Conservation (phyloP, 768 basidiomycete species). For the Macrocybe gigantea region DNA sequence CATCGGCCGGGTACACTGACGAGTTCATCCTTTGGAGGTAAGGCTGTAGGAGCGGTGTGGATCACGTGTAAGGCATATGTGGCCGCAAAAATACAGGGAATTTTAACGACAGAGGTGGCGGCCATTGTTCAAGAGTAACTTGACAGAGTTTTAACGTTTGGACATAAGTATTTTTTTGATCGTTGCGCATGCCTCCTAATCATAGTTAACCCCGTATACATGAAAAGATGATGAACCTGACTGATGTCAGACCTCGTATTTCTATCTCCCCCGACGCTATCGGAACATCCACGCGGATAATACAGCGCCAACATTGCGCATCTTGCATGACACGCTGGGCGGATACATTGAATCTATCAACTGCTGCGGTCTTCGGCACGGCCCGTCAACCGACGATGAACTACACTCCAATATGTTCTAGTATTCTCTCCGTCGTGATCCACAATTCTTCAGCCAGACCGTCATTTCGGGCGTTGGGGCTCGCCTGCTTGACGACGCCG, state of each 20-base stretch:
- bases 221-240: too few relatives aligned
- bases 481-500: constrained; percentile 19
- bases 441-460: constrained; percentile 32
- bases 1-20: too few relatives aligned
- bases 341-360: too few relatives aligned
- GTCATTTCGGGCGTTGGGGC: constrained; percentile 21
- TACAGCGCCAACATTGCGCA: too few relatives aligned
- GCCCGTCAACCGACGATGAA: too few relatives aligned
- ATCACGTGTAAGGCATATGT: constrained; percentile 38
- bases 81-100: constrained; percentile 37
- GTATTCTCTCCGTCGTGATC: constrained; percentile 24
- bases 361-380: too few relatives aligned
- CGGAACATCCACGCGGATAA: too few relatives aligned
- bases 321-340: too few relatives aligned
- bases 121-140: constrained; percentile 48
- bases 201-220: too few relatives aligned
- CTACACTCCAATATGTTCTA: constrained; percentile 17
- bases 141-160: constrained; percentile 2
- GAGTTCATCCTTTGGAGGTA: constrained; percentile 23
- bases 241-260: too few relatives aligned
- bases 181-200: too few relatives aligned
- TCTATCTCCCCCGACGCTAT: too few relatives aligned
- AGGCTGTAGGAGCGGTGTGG: constrained; percentile 41
- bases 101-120: constrained; percentile 24
- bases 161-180: neutral